A percentile compares a stretch with the other conserved stretches of the same genome.
Conservation (phyloP, 2,329 filamentous ascomycete species). For the Fusarium xyrophilum region DNA sequence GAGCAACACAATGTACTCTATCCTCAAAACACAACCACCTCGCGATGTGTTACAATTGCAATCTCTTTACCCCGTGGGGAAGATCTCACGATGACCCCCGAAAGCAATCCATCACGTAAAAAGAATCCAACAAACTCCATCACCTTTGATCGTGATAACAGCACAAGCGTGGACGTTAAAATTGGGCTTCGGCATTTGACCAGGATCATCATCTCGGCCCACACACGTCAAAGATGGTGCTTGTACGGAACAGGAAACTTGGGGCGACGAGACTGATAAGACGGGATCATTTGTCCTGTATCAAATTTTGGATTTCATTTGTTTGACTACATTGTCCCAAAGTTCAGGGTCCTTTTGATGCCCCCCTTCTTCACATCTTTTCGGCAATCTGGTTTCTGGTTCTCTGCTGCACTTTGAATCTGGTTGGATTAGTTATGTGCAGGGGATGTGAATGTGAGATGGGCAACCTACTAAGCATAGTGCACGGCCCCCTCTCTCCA, state of each 20-base stretch:
- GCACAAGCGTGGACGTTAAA: constrained; percentile 6
- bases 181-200: constrained; percentile 5
- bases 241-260: constrained; percentile 23
- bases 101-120: constrained; percentile 22
- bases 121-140: background rate
- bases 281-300: background rate
- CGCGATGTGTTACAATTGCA: background rate
- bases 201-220: background rate
- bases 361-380: background rate
- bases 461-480: constrained; percentile 32
- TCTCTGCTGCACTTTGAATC: background rate
- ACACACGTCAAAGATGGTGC: constrained; percentile 4
- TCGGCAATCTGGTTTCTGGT: constrained; percentile 25
- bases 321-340: background rate
- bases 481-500: constrained; percentile 45
- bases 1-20: background rate
- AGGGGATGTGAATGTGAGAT: background rate
- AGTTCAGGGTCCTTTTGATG: background rate
- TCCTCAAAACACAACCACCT: background rate
- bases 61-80: constrained; percentile 32
- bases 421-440: constrained; percentile 1
- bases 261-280: constrained; percentile 13
- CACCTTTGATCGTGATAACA: background rate
- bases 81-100: constrained; percentile 18
- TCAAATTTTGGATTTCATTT: constrained; percentile 7